Base-by-base conservation (phyloP, 805 yeast genomes). In the Starmerella roubikii region DNA sequence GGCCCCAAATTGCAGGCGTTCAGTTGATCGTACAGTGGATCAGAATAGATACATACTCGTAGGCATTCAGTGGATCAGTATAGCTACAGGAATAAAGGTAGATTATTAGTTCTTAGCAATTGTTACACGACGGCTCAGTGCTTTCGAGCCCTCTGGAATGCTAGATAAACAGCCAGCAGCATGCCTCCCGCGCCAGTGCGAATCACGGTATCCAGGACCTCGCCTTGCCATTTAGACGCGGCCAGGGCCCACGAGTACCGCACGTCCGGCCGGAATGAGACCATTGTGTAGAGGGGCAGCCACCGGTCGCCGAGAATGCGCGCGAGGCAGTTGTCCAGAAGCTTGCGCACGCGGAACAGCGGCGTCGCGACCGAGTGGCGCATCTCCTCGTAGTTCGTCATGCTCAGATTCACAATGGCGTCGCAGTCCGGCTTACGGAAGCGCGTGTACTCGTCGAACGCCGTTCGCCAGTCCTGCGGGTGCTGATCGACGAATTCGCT, bases 261-360 rank as follows among this genome's bases (percentile, higher is more conserved):
- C 25, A 85, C 77, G 54, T 86, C 94, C 6, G 77, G 73, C 45
- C 94, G 66, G 62, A 86, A 86, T 1, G 94, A 78, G 3, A 86
- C 82, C 96, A 86, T 85, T 9, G 94, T 76, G 58, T 86, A 86
- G 51, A 86, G 62, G 1, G 95, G 94, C 24, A 84, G 60, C 93
- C 94, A 82, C 27, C 55, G 58, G 16, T 73, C 76, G 41, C 75
- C 76, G 20, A 76, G 58, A 10, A 67, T 45, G 35, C 67, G 68
- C 8, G 84, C 78, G 39, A 86, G 59, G 4, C 72, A 44, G 35
- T 71, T 70, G 54, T 86, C 96, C 10, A 83, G 55, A 34, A 65
- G 62, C 55, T 84, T 85, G 35, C 88, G 66, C 40, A 79, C 46
- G 38, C 76, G 57, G 52, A 76, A 86, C 37, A 68, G 43, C 22